Evolutionary conservation across 192 early-diverging fungal genomes (phyloP).

Genomic region (Entomortierella beljakovae): DNA sequence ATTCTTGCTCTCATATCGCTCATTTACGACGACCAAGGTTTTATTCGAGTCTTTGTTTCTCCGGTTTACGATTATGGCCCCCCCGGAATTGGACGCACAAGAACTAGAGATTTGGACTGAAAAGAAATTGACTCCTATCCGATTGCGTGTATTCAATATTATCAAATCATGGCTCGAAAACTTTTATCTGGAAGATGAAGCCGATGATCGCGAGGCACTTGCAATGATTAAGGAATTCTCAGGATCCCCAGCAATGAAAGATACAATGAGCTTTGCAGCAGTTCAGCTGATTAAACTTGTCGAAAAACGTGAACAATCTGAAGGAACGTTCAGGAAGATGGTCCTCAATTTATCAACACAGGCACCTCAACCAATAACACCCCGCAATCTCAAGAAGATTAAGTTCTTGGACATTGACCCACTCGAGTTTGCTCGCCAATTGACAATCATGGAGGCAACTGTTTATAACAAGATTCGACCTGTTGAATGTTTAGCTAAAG

Average conservation of each 20-base stretch:
- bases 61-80: conserved; percentile 81
- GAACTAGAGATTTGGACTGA: conserved; percentile 86
- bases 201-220: conserved; percentile 67
- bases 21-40: conserved; percentile 84
- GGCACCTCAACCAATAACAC: conserved; percentile 82
- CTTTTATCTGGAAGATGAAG: conserved; percentile 81
- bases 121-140: conserved; percentile 87
- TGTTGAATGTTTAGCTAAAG: conserved; percentile 88
- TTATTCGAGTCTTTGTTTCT: conserved; percentile 81
- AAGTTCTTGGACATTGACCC: conserved; percentile 89
- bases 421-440: conserved; percentile 94
- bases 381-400: conserved; percentile 80
- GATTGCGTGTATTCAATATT: conserved; percentile 91
- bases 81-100: conserved; percentile 67
- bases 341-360: conserved; percentile 73
- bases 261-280: conserved; percentile 68
- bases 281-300: conserved; percentile 74
- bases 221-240: conserved; percentile 76
- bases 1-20: conserved; percentile 92
- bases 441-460: conserved; percentile 89
- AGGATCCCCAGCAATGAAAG: conserved; percentile 70
- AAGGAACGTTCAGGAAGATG: conserved; percentile 70
- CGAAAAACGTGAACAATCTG: conserved; percentile 71
- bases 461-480: conserved; percentile 85
- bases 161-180: conserved; percentile 94